These are phyloP conservation scores for Chimonanthus praecox DNA, from an alignment of 164 flowering plant species.

Conservation along the genomic window DNA sequence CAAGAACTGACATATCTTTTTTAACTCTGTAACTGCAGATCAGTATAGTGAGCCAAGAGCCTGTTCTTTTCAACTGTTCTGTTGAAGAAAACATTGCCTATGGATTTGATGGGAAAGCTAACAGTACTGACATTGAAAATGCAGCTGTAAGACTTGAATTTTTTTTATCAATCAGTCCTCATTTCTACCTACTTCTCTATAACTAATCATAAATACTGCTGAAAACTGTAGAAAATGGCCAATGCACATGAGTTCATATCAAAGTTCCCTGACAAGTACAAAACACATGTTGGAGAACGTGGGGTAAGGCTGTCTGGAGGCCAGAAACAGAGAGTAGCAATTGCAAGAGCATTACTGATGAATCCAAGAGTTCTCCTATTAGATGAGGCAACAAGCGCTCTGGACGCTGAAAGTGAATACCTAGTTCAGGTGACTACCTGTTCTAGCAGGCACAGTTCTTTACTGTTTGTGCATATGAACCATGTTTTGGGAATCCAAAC, in stretches of 20 bases:
- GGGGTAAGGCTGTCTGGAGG: constrained; percentile 95
- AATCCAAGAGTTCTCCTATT: constrained; percentile 79
- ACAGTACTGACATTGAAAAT: constrained; percentile 60
- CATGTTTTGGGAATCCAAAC: background rate
- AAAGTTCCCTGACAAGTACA: constrained; percentile 80
- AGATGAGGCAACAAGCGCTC: constrained; percentile 99
- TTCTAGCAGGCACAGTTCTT: background rate
- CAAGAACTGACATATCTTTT: background rate
- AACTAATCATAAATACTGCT: constrained; percentile 5
- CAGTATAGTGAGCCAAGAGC: constrained; percentile 98
- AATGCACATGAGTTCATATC: constrained; percentile 92
- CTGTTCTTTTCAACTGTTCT: constrained; percentile 92
- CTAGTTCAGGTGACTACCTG: constrained; percentile 69
- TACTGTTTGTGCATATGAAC: background rate
- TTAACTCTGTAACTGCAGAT: constrained; percentile 38
- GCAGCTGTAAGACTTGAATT: constrained; percentile 64
- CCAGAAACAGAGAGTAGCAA: constrained; percentile 91
- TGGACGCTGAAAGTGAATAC: constrained; percentile 96
- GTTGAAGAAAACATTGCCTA: constrained; percentile 93
- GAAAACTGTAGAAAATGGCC: constrained; percentile 80
- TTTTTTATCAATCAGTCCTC: constrained; percentile 1
- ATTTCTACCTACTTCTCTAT: background rate
- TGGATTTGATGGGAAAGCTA: constrained; percentile 72
- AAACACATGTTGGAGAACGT: constrained; percentile 90
- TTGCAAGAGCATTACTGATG: constrained; percentile 94